Evolutionary conservation across 2,329 filamentous ascomycete genomes (phyloP).

Genomic region (Penicillium verrucosum): DNA sequence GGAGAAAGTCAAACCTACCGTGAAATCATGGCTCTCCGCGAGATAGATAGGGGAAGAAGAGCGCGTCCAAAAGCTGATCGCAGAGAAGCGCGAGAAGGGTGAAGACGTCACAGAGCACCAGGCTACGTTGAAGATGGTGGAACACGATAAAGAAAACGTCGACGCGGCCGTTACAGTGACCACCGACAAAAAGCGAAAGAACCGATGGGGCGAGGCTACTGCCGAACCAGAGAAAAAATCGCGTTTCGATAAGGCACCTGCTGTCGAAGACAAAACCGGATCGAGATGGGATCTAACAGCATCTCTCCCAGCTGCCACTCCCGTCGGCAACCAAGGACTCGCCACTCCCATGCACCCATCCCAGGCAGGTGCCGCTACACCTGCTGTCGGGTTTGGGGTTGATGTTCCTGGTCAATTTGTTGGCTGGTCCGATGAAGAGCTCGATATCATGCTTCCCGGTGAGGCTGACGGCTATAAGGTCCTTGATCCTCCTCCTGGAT

Average conservation of each 20-base stretch:
- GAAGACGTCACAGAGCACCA: slow-evolving; percentile 64
- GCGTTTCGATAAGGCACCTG: slow-evolving; percentile 77
- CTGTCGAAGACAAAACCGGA: slow-evolving; percentile 60
- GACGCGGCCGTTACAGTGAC: slow-evolving; percentile 64
- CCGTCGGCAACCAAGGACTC: slow-evolving; percentile 68
- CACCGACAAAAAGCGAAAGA: slow-evolving; percentile 76
- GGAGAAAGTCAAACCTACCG: slow-evolving; percentile 78
- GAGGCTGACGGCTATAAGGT: slow-evolving; percentile 78
- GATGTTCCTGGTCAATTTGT: slow-evolving; percentile 70
- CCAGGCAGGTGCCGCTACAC: slow-evolving; percentile 52
- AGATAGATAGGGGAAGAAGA: slow-evolving; percentile 93
- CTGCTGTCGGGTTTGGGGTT: slow-evolving; percentile 71
- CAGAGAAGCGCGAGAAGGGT: slow-evolving; percentile 65
- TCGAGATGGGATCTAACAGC: slow-evolving; percentile 93
- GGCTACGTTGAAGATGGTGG: slow-evolving; percentile 68
- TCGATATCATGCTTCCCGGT: slow-evolving; percentile 83
- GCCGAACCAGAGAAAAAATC: slow-evolving; percentile 1
- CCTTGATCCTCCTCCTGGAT: slow-evolving; percentile 84
- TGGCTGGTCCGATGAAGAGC: slow-evolving; percentile 85
- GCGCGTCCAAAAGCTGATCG: slow-evolving; percentile 74
- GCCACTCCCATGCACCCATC: slow-evolving; percentile 75
- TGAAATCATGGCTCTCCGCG: slow-evolving; percentile 84
- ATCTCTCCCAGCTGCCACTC: slow-evolving; percentile 62
- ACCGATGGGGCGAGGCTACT: slow-evolving; percentile 72
- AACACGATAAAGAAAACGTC: slow-evolving; percentile 66